Evolutionary conservation across 257 asterid genomes (phyloP).

Genomic region (Cynanchum wilfordii): DNA sequence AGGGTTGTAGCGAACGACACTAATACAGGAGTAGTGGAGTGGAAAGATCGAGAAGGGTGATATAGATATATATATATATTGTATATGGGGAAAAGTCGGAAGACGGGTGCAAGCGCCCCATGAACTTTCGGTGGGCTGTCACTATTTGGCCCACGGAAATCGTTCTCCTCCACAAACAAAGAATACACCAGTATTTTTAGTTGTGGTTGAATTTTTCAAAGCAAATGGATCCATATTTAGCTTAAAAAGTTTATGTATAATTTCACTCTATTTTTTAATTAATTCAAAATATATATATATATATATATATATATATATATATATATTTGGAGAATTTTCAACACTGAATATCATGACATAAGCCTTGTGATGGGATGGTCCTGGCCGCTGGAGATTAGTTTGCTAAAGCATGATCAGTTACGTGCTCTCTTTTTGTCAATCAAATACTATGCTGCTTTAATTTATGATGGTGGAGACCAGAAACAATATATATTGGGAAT

Average conservation of each 20-base stretch:
- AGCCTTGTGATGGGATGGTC: background rate
- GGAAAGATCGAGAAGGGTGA: background rate
- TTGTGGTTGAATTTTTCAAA: background rate
- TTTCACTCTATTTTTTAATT: too few species aligned
- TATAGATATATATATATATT: background rate
- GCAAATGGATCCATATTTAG: too few species aligned
- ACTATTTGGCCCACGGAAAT: background rate
- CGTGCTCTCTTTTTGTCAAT: background rate
- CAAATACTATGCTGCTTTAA: background rate
- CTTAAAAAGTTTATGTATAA: too few species aligned
- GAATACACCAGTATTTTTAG: too few species aligned
- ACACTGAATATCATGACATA: background rate
- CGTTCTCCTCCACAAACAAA: background rate
- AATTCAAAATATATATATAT: too few species aligned
- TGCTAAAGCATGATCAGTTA: background rate
- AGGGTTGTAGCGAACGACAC: background rate
- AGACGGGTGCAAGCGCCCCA: background rate
- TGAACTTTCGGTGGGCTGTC: constrained; percentile 2
- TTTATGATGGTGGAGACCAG: background rate
- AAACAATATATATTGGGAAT: background rate
- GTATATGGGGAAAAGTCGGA: background rate
- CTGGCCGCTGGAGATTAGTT: background rate
- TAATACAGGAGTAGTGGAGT: background rate
- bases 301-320: background rate
- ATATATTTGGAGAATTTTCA: background rate